Conservation (phyloP, 2,329 filamentous ascomycete species). For the Penicillium crustosum region DNA sequence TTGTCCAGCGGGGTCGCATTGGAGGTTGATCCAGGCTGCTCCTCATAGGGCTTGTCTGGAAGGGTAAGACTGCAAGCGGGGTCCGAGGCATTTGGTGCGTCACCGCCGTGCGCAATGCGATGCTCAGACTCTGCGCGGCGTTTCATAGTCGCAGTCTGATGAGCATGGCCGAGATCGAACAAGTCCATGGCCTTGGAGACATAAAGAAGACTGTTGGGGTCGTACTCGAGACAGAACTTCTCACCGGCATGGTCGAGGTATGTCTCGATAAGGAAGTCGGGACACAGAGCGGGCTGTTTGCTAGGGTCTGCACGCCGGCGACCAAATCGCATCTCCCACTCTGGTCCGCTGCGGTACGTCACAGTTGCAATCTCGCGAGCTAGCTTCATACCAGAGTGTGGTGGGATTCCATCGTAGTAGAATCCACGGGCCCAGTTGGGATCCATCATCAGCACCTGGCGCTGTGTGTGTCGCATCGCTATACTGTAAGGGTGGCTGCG, state of each 20-base stretch:
- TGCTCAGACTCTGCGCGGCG: conserved; percentile 63
- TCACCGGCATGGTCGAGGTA: conserved; percentile 97
- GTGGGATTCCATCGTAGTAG: conserved; percentile 85
- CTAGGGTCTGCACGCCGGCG: conserved; percentile 79
- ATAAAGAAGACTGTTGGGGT: conserved; percentile 92
- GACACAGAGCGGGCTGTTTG: conserved; percentile 88
- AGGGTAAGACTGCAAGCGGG: conserved; percentile 75
- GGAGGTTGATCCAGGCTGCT: conserved; percentile 64
- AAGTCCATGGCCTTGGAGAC: conserved; percentile 99
- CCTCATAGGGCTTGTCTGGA: conserved; percentile 80
- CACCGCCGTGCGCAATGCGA: conserved; percentile 54
- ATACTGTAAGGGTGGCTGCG: conserved; percentile 96
- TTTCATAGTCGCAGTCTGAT: conserved; percentile 62
- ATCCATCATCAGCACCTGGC: conserved; percentile 98
- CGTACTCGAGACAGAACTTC: conserved; percentile 96
- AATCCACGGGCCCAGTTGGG: conserved; percentile 94
- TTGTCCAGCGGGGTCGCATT: conserved; percentile 36
- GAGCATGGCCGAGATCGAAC: conserved; percentile 79
- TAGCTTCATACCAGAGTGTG: conserved; percentile 96
- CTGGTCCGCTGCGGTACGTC: conserved; percentile 91
- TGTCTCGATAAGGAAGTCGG: conserved; percentile 96
- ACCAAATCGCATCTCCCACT: conserved; percentile 96
- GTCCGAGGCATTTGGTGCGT: conserved; percentile 39
- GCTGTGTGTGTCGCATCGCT: conserved; percentile 95
- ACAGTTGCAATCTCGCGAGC: conserved; percentile 96